Base-by-base conservation (phyloP, 2,329 filamentous ascomycete species). In the Basipetospora sp. region DNA sequence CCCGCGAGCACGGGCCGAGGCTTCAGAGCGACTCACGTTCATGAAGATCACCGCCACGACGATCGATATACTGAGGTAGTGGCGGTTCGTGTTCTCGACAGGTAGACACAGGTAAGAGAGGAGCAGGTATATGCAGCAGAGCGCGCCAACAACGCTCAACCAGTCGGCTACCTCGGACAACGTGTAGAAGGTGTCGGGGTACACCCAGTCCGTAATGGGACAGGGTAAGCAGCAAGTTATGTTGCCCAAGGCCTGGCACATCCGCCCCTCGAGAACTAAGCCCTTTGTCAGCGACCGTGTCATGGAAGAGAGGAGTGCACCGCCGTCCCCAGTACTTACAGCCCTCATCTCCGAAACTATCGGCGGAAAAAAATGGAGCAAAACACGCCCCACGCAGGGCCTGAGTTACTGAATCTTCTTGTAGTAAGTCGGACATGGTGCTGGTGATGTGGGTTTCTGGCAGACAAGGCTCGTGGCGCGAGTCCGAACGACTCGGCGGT, bases 1-100 rank as follows among this genome's bases (percentile, higher is more conserved):
- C n/a, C n/a, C n/a, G n/a, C n/a, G n/a, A n/a, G n/a, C n/a, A n/a
- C n/a, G n/a, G n/a, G n/a, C n/a, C n/a, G n/a, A n/a, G n/a, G n/a
- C n/a, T n/a, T n/a, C n/a, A n/a, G n/a, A n/a, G n/a, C n/a, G n/a
- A 65, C 80, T 64, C 61, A 86, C 82, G 54, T 81, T 81, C 70
- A 96, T 82, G 41, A 88, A 65, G 30, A 80, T 62, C 29, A 88
- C 74, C 4, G 74, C 82, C 31, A 82, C 57, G 4, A 83, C 80
- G 36, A 96, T 65, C 54, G 85, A 90, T 45, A 94, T 80, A 53
- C 83, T 94, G 27, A 98, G 65, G 52, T 96, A 96, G 56, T 98
- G 90, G 38, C 87, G 77, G 51, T 85, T 76, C 5, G 90, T 94
- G 63, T 84, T 88, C 49, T 93, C 85, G 17, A 84, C 74, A 0